Evolutionary conservation across 2,329 filamentous ascomycete species (phyloP), one percentile per base, ranked within the genome.

Genomic region (Pseudocercospora crystallina): DNA sequence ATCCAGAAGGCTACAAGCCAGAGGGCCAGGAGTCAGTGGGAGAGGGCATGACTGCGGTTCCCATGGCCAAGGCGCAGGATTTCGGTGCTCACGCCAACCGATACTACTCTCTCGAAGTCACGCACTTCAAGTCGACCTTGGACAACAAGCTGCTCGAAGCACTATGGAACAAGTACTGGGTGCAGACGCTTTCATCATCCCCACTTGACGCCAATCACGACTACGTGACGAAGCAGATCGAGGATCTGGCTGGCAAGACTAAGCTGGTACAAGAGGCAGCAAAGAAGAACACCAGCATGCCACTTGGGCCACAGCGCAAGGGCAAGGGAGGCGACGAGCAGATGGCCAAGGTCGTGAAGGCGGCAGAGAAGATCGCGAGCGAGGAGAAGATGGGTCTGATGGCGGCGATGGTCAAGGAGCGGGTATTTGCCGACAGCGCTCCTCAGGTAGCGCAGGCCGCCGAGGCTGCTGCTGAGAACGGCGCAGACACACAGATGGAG

Each of bases 121-220:
- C 90, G 30, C 90, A 95, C 72, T 99, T 90, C 80, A 97, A 97
- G 75, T 94, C 89, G 57, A 87, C 87, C 0, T 84, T 99, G 26
- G 94, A 99, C 72, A 81, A 85, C 2, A 87, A 90, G 62, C 79
- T 99, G 17, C 78, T 99, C 5, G 89, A 95, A 65, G 80, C 90
- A 44, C 78, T 99, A 29, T 97, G 94, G 94, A 96, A 96, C 76
- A 97, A 97, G 72, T 99, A 99, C 77, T 96, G 90, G 94, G 91
- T 96, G 31, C 89, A 95, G 66, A 99, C 94, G 5, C 81, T 99
- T 14, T 95, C 90, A 30, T 89, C 95, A 63, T 94, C 85, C 61
- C 91, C 92, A 15, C 80, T 96, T 4, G 85, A 95, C 63, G 90
- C 89, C 49, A 97, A 96, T 66, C 87, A 91, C 57, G 92, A 96